Base-by-base conservation (phyloP, 306 rosid genomes). In the Comarum palustre region DNA sequence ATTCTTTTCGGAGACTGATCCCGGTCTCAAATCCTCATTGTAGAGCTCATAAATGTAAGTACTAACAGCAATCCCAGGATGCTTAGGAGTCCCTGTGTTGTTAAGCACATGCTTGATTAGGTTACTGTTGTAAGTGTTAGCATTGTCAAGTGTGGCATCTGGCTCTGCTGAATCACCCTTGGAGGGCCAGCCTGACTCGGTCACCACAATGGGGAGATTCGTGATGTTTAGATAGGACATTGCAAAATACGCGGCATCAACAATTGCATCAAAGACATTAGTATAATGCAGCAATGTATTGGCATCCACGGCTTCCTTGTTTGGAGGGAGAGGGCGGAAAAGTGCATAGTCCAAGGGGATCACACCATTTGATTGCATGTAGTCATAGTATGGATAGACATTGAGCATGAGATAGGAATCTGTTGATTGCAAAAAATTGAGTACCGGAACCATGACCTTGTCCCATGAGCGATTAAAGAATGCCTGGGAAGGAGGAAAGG, bases 401-500 rank as follows among this genome's bases (percentile, higher is more conserved):
- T 93, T 93, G 70, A 93, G 90, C 98, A 93, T 93, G 47, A 93
- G 85, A 78, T 80, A 82, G 14, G 98, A 93, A 46, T 87, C 88
- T 7, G 96, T 87, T 29, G 98, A 88, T 72, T 88, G 96, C 83
- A 93, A 79, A 78, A 93, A 87, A 32, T 88, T 81, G 47, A 93
- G 96, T 79, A 93, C 47, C 51, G 98, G 98, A 48, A 88, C 86
- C 90, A 89, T 80, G 72, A 93, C 98, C 0, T 92, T 90, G 74
- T 93, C 83, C 98, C 98, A 93, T 22, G 98, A 76, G 42, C 90
- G 96, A 70, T 93, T 93, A 73, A 93, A 93, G 84, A 88, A 90
- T 69, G 98, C 98, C 72, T 93, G 96, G 25, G 98, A 93, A 58
- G 98, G 98, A n/a, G 98, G 98, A 82, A 93, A 93, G 6, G 98